Conservation (phyloP, 225 moss, liverwort and hornwort species). For the Marchantia paleacea region DNA sequence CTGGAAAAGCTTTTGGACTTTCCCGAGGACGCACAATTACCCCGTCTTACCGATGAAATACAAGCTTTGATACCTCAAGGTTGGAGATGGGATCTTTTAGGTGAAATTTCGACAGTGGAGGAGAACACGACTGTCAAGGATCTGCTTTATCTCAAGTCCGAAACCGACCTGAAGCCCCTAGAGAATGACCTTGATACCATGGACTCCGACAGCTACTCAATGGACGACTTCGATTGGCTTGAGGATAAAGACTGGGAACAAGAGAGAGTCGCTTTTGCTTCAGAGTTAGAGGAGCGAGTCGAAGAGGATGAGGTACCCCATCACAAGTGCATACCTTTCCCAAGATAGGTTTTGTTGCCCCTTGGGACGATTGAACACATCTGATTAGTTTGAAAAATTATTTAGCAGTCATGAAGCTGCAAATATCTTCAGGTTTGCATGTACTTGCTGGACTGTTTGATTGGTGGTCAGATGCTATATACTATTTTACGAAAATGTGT, state of each 20-base stretch:
- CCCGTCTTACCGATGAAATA: slow-evolving; percentile 51
- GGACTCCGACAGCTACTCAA: slow-evolving; percentile 26
- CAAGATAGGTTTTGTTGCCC: neutral
- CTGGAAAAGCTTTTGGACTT: slow-evolving; percentile 83
- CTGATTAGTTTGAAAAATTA: neutral
- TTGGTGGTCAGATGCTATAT: neutral
- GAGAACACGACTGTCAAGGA: slow-evolving; percentile 37
- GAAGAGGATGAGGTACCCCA: slow-evolving; percentile 74
- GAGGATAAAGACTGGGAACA: slow-evolving; percentile 47
- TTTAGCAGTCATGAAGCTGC: too few relatives aligned
- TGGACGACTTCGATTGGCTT: slow-evolving; percentile 44
- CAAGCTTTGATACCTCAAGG: slow-evolving; percentile 35
- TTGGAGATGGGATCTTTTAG: slow-evolving; percentile 78
- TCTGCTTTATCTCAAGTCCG: slow-evolving; percentile 32
- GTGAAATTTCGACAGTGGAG: slow-evolving; percentile 25
- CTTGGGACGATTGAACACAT: neutral
- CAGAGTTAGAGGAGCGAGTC: slow-evolving; percentile 37
- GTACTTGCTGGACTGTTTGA: neutral
- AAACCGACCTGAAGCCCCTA: slow-evolving; percentile 36
- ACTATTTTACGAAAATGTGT: neutral
- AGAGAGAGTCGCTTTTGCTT: slow-evolving; percentile 36
- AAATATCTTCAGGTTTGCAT: too few relatives aligned
- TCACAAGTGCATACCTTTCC: neutral
- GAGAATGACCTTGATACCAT: slow-evolving; percentile 27
- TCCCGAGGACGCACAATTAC: slow-evolving; percentile 54